Evolutionary conservation across 305 asterid species (phyloP).

Genomic region (Fraxinus angustifolia): DNA sequence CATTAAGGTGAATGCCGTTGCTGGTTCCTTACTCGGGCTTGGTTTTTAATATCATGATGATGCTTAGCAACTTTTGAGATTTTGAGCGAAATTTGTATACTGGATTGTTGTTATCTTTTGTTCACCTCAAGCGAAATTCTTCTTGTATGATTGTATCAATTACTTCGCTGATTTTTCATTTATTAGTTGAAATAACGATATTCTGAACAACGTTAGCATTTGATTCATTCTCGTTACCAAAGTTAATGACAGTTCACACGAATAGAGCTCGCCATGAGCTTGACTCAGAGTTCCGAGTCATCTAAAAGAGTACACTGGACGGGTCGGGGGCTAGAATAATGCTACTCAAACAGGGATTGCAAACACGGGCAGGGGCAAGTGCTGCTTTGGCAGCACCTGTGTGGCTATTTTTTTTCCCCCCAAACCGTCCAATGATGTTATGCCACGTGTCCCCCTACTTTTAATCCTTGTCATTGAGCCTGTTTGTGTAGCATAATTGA

Average conservation of each 20-base stretch:
- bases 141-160: background rate
- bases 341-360: too few relatives aligned
- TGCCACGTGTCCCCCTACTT: too few relatives aligned
- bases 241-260: background rate
- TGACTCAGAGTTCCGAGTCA: background rate
- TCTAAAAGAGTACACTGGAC: background rate
- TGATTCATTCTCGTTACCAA: background rate
- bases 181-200: background rate
- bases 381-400: too few relatives aligned
- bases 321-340: background rate
- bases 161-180: background rate
- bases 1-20: constrained; percentile 25
- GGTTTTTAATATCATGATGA: constrained; percentile 29
- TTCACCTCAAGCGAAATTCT: background rate
- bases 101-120: background rate
- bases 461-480: too few relatives aligned
- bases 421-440: too few relatives aligned
- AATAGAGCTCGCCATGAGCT: background rate
- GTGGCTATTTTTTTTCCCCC: too few relatives aligned
- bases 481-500: too few relatives aligned
- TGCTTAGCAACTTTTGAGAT: constrained; percentile 26
- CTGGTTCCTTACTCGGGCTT: constrained; percentile 18
- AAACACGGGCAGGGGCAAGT: too few relatives aligned
- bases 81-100: background rate
- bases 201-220: background rate